Percentiles rank a stretch among this genome's conserved stretches.
phyloP scores from a whole-genome alignment of 768 basidiomycete genomes.

The Lactifluus echinatus region DNA sequence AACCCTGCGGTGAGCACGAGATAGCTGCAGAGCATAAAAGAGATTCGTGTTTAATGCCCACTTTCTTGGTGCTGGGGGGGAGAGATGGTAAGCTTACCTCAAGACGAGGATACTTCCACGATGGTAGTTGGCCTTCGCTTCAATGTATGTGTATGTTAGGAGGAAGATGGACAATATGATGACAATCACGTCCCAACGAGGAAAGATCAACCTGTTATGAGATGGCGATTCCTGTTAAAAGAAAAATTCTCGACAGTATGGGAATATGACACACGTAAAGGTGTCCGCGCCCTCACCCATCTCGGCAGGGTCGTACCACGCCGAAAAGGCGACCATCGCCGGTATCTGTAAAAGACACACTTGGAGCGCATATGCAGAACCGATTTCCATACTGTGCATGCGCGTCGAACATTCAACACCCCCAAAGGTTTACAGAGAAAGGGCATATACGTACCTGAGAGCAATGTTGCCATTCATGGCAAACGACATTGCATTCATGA shows the following conservation, averaged over 20 bases:
- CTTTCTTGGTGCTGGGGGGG: background rate
- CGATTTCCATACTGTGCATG: constrained; percentile 89
- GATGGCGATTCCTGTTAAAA: background rate
- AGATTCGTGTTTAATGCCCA: background rate
- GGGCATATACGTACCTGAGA: constrained; percentile 52
- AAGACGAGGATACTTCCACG: constrained; percentile 92
- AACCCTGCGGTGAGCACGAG: constrained; percentile 87
- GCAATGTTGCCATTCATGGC: constrained; percentile 96
- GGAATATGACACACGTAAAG: constrained; percentile 77
- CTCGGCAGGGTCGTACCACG: constrained; percentile 80
- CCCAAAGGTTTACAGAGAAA: background rate
- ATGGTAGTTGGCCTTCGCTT: constrained; percentile 98
- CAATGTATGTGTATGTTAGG: constrained; percentile 97
- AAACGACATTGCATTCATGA: constrained; percentile 99
- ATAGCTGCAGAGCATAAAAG: constrained; percentile 51
- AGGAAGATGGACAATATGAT: constrained; percentile 95
- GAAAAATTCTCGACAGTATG: background rate
- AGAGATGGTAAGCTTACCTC: constrained; percentile 42
- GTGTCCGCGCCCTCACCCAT: constrained; percentile 84
- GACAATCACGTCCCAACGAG: constrained; percentile 94
- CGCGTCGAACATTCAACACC: background rate
- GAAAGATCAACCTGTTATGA: constrained; percentile 77
- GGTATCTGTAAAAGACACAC: constrained; percentile 97
- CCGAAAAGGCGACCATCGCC: constrained; percentile 98
- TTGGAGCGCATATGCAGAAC: constrained; percentile 96